Percentiles rank a stretch among this genome's conserved stretches.
phyloP scores from a whole-genome alignment of 306 rosid species.

The Echinosophora koreensis region DNA sequence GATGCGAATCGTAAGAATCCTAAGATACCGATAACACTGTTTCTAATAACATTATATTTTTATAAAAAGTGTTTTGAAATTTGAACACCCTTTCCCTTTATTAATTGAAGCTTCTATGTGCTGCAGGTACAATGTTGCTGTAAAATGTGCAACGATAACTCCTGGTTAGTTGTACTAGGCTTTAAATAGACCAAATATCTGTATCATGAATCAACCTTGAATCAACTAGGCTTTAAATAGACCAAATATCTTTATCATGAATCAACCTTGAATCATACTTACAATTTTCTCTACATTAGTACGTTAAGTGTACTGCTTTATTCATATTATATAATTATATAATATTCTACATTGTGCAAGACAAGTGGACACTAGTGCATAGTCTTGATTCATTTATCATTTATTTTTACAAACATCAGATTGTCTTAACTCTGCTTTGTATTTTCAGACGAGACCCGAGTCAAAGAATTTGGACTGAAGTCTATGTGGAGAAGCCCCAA shows the following conservation, averaged over 20 bases:
- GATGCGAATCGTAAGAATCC: no score
- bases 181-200: conserved; percentile 35
- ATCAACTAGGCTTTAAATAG: conserved; percentile 27
- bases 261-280: background rate
- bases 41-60: background rate
- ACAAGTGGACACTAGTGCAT: conserved; percentile 30
- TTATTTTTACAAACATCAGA: conserved; percentile 1
- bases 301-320: background rate
- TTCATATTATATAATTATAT: conserved; percentile 29
- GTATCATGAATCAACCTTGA: conserved; percentile 6
- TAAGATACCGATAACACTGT: no score
- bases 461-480: conserved; percentile 94
- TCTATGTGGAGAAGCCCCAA: conserved; percentile 99
- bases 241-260: conserved; percentile 17
- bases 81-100: background rate
- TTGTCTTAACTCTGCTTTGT: conserved; percentile 31
- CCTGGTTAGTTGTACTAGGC: conserved; percentile 71
- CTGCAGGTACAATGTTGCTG: conserved; percentile 91
- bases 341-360: conserved; percentile 18
- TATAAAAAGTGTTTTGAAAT: background rate
- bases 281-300: background rate
- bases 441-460: conserved; percentile 87
- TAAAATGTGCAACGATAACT: conserved; percentile 96
- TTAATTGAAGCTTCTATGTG: conserved; percentile 39
- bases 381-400: conserved; percentile 18